A percentile compares a stretch with the other conserved stretches of the same genome.
These are phyloP conservation scores for Trypanosoma mega DNA, from an alignment of 208 protist genomes.

Conservation along the genomic window DNA sequence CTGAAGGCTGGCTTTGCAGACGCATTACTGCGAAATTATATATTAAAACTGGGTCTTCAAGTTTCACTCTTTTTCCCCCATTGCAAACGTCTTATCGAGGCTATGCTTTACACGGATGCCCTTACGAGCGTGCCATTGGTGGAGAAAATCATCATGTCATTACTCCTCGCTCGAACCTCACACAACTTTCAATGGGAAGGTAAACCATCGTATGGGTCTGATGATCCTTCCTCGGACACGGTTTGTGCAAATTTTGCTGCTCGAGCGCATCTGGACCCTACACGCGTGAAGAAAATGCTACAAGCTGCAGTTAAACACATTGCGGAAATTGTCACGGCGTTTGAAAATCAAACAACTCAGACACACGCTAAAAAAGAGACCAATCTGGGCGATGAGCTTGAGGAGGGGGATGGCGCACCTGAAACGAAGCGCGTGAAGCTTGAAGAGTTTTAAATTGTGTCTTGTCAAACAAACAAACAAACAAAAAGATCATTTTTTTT, in stretches of 20 bases:
- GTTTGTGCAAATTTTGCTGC: slow-evolving; percentile 66
- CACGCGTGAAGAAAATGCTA: slow-evolving; percentile 63
- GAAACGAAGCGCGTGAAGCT: slow-evolving; percentile 19
- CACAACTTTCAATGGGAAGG: slow-evolving; percentile 39
- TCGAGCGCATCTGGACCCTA: slow-evolving; percentile 47
- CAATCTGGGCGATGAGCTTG: background rate
- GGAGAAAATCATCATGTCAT: slow-evolving; percentile 50
- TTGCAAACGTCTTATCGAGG: slow-evolving; percentile 44
- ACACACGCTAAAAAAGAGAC: slow-evolving; percentile 3
- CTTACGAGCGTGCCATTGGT: slow-evolving; percentile 41
- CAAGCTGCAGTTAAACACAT: slow-evolving; percentile 29
- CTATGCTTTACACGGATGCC: slow-evolving; percentile 29
- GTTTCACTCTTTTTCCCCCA: slow-evolving; percentile 51
- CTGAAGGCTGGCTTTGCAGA: slow-evolving; percentile 36
- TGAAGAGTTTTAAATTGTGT: no score
- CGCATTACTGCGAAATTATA: slow-evolving; percentile 58
- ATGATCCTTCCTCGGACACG: slow-evolving; percentile 29
- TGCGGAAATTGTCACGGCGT: slow-evolving; percentile 32
- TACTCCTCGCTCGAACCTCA: slow-evolving; percentile 55
- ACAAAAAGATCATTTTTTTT: background rate
- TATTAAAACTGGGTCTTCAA: slow-evolving; percentile 58
- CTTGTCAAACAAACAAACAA: no score
- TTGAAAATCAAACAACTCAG: slow-evolving; percentile 20
- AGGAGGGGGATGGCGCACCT: background rate
- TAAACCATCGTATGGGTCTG: slow-evolving; percentile 20